Base-by-base conservation (phyloP, 176 grass and related monocot genomes). In the Juncus inflexus region DNA sequence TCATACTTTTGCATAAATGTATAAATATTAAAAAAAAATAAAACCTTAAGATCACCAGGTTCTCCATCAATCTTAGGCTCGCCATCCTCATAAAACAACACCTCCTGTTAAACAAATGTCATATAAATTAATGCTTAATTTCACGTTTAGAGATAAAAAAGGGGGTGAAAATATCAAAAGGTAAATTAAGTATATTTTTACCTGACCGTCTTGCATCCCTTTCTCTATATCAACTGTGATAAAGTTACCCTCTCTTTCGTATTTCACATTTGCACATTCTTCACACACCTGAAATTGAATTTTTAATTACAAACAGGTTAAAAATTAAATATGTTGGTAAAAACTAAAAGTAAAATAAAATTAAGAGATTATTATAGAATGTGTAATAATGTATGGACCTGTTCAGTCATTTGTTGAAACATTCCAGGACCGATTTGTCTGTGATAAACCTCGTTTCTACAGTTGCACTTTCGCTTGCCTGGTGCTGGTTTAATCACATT, bases 191-290 rank as follows among this genome's bases (percentile, higher is more conserved):
- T 51, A 61, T 39, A 5, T 72, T 47, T 62, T 60, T 86, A 99
- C 94, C 87, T 99, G 89, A 55, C 89, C 94, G 82, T 99, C 94
- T 82, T 99, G 78, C 94, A 99, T 90, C 68, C 94, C 94, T 78
- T 99, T 99, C 75, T 99, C 94, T 69, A 99, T 99, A 86, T 99
- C 94, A 77, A 99, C 85, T 62, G 94, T 92, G 42, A 99, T 70
- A 59, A 99, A 99, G 4, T 75, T 79, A 73, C 94, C 94, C 80
- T 99, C 94, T 63, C 89, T 80, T 65, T 89, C 85, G 52, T 79
- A 99, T 76, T 99, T 92, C 42, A 99, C 94, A 83, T 99, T 99
- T 66, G 89, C 71, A 80, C 94, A 99, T 82, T 99, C 77, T 38
- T 92, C 94, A 6, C 94, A 99, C 42, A 99, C 94, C 94, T 99